These are phyloP conservation scores for Ceratocystis eucalypticola DNA, from an alignment of 2,329 filamentous ascomycete species.

Conservation along the genomic window DNA sequence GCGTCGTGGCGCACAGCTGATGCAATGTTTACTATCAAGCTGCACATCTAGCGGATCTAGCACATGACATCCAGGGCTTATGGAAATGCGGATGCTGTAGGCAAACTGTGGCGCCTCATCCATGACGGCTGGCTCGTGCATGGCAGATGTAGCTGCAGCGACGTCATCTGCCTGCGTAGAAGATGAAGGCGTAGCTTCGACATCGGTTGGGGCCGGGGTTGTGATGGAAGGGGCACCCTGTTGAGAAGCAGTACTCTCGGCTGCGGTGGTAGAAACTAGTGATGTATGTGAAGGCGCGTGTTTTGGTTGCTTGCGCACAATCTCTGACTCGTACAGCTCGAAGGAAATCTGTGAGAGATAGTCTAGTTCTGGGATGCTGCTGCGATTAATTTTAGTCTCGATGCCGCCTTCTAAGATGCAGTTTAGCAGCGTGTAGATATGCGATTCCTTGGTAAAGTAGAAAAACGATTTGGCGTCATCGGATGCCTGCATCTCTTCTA, in stretches of 20 bases:
- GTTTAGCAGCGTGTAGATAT: conserved; percentile 96
- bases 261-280: not conserved
- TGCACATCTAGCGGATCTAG: conserved; percentile 94
- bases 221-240: not conserved
- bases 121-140: conserved; percentile 32
- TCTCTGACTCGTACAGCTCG: conserved; percentile 91
- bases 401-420: conserved; percentile 96
- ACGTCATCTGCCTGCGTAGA: not conserved
- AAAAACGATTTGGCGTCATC: conserved; percentile 92
- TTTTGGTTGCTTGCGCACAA: conserved; percentile 35
- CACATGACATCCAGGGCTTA: conserved; percentile 90
- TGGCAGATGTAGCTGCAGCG: not conserved
- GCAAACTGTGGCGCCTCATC: conserved; percentile 55
- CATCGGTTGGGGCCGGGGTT: not conserved
- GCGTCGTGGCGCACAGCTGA: conserved; percentile 80
- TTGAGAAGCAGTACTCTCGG: not conserved
- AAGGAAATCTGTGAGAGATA: conserved; percentile 97
- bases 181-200: not conserved
- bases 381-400: conserved; percentile 89
- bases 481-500: conserved; percentile 93
- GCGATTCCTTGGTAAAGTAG: conserved; percentile 98
- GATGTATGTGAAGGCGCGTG: conserved; percentile 25
- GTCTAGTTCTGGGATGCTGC: conserved; percentile 90
- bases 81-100: conserved; percentile 91
- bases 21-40: conserved; percentile 90